A percentile compares a stretch with the other conserved stretches of the same genome.
Conservation (phyloP, 495 filamentous ascomycete species). For the Letharia columbiana region DNA sequence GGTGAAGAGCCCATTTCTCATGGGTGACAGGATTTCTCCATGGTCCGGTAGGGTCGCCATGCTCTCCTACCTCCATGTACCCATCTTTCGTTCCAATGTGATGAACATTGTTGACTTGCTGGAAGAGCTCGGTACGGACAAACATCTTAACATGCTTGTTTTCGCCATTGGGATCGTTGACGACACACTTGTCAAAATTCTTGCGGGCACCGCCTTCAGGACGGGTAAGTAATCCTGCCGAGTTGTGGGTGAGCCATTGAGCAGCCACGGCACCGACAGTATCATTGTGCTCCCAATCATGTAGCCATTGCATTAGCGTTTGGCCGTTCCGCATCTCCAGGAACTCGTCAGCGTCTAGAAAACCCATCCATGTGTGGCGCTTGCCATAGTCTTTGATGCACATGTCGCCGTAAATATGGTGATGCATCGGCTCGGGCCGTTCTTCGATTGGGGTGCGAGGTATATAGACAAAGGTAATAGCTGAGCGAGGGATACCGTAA, state of each 20-base stretch:
- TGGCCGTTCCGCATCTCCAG: conserved; percentile 14
- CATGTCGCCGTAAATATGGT: conserved; percentile 1
- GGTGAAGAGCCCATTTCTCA: conserved; percentile 15
- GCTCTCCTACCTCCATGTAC: conserved; percentile 5
- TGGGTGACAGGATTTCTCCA: not conserved
- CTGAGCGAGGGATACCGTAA: conserved; percentile 9
- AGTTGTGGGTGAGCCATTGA: conserved; percentile 13
- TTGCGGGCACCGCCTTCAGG: conserved; percentile 5
- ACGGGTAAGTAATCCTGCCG: conserved; percentile 8
- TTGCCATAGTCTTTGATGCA: conserved; percentile 9
- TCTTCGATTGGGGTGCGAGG: not conserved
- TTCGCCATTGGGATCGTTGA: not conserved
- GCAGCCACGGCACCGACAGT: conserved; percentile 15
- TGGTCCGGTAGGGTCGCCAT: not conserved
- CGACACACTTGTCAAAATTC: conserved; percentile 11
- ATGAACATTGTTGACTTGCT: conserved; percentile 6
- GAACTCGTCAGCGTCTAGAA: conserved; percentile 14
- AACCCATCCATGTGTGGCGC: conserved; percentile 13
- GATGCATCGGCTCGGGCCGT: conserved; percentile 1
- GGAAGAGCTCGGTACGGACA: conserved; percentile 5
- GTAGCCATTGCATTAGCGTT: conserved; percentile 8
- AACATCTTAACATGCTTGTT: conserved; percentile 9
- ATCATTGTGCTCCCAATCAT: conserved; percentile 8
- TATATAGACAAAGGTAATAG: conserved; percentile 19
- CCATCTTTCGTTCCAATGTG: not conserved